These are phyloP conservation scores for Malassezia arunalokei DNA, from an alignment of 1,284 basidiomycete species.

Conservation along the genomic window DNA sequence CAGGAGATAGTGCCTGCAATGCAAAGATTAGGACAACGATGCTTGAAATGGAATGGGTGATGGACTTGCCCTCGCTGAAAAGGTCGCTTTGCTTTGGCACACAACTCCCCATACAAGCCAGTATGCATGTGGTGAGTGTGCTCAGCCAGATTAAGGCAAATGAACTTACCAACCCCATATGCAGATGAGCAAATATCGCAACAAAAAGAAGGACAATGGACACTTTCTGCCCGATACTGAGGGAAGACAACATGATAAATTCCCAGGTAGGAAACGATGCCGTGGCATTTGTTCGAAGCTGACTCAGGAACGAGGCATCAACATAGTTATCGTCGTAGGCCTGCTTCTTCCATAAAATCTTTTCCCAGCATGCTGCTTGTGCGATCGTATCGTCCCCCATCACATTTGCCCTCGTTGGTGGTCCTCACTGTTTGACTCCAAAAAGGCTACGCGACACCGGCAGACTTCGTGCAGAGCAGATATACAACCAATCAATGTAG, in stretches of 20 bases:
- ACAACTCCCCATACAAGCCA: background rate
- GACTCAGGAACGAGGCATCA: conserved; percentile 63
- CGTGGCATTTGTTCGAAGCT: conserved; percentile 49
- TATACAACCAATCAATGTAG: too few species aligned
- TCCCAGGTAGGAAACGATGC: conserved; percentile 53
- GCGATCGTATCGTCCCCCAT: background rate
- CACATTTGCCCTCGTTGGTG: too few species aligned
- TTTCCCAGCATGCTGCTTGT: conserved; percentile 54
- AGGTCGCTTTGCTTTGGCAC: background rate
- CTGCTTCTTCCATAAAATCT: conserved; percentile 70
- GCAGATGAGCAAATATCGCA: conserved; percentile 26
- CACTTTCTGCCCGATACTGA: conserved; percentile 28
- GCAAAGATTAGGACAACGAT: conserved; percentile 63
- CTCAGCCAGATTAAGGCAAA: conserved; percentile 7
- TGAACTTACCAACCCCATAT: conserved; percentile 12
- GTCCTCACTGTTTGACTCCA: too few species aligned
- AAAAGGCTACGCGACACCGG: too few species aligned
- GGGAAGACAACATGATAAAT: conserved; percentile 56
- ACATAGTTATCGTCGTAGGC: conserved; percentile 75
- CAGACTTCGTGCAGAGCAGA: too few species aligned
- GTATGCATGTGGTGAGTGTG: background rate
- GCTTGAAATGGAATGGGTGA: conserved; percentile 8
- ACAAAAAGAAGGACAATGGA: conserved; percentile 22
- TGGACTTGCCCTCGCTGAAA: background rate
- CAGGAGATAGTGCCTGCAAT: conserved; percentile 76